These are phyloP conservation scores for Yamadazyma songkhlaensis DNA, from an alignment of 1,139 yeast genomes.

Conservation along the genomic window DNA sequence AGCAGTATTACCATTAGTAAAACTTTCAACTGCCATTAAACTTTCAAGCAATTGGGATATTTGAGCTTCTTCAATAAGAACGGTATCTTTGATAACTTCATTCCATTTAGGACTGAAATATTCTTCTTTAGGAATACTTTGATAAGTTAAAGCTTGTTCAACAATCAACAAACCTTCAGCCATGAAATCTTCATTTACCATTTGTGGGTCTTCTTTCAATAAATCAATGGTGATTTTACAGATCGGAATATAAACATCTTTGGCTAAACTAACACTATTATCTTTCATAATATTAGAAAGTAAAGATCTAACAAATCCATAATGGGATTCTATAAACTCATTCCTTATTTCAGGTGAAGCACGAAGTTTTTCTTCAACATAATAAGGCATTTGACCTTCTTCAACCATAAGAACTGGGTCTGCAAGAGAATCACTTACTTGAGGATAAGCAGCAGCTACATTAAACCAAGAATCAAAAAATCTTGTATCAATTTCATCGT, in stretches of 20 bases:
- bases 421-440: conserved; percentile 47
- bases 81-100: conserved; percentile 10
- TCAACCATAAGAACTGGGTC: conserved; percentile 11
- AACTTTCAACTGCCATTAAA: conserved; percentile 35
- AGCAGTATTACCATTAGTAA: conserved; percentile 46
- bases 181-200: conserved; percentile 10
- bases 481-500: conserved; percentile 22
- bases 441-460: conserved; percentile 50
- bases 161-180: conserved; percentile 42
- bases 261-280: background rate
- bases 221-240: conserved; percentile 2
- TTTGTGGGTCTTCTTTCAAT: conserved; percentile 2
- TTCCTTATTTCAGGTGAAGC: conserved; percentile 3
- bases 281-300: background rate
- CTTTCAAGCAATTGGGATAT: conserved; percentile 40
- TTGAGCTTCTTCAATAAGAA: conserved; percentile 24
- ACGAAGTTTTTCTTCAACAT: no score
- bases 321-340: conserved; percentile 7
- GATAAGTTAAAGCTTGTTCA: conserved; percentile 46
- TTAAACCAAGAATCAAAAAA: conserved; percentile 38
- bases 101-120: conserved; percentile 14
- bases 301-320: conserved; percentile 2
- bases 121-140: conserved; percentile 37
- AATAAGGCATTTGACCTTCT: background rate
- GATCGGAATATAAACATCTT: no score